Evolutionary conservation across 306 rosid species (phyloP).

Genomic region (Cicer bijugum): DNA sequence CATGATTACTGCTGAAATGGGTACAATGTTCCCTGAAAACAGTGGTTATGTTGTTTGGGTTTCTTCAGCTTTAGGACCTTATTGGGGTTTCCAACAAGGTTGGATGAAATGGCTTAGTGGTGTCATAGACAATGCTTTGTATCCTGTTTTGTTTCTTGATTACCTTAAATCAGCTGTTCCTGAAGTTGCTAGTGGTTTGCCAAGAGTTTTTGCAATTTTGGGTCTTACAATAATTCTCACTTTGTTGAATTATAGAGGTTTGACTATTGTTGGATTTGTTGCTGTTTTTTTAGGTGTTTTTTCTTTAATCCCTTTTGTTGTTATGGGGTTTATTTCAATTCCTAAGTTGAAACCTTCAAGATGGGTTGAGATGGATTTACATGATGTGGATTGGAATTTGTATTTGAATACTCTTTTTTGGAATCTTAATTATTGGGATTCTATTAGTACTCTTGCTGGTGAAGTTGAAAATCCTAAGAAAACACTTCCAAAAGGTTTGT

Average conservation of each 20-base stretch:
- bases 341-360: conserved; percentile 18
- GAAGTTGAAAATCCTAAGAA: conserved; percentile 22
- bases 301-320: conserved; percentile 1
- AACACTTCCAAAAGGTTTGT: conserved; percentile 22
- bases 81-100: conserved; percentile 17
- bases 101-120: conserved; percentile 28
- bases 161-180: conserved; percentile 8
- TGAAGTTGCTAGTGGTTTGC: neutral
- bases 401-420: conserved; percentile 27
- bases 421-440: conserved; percentile 26
- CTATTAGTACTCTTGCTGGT: conserved; percentile 10
- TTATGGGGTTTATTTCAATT: conserved; percentile 19
- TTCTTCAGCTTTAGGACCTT: conserved; percentile 18
- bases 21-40: conserved; percentile 17
- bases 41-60: conserved; percentile 25
- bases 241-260: conserved; percentile 20
- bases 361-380: conserved; percentile 6
- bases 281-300: neutral
- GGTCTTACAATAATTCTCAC: neutral
- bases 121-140: conserved; percentile 17
- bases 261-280: conserved; percentile 18
- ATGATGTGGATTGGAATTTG: conserved; percentile 17
- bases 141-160: conserved; percentile 26
- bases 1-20: conserved; percentile 19
- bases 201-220: neutral